Evolutionary conservation across 768 basidiomycete genomes (phyloP), one percentile per base, ranked within the genome.

Genomic region (Lentinula edodes): DNA sequence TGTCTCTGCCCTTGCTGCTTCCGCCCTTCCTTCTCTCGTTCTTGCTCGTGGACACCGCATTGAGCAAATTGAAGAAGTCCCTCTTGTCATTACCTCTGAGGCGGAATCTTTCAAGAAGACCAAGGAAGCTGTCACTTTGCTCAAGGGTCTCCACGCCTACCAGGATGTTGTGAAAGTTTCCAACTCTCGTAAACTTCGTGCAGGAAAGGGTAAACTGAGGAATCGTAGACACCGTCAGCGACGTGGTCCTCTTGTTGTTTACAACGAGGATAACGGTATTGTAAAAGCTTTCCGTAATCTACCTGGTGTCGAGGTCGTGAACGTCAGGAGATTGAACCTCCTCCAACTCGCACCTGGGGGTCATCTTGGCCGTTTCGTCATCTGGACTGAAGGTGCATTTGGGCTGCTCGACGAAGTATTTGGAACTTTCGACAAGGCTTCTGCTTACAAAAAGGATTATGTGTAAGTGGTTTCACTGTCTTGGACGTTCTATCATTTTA

Each of bases 321-420:
- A 92, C 74, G 97, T 99, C 68, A 85, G 88, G 75, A 79, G 91
- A 56, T 81, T 99, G 69, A 99, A 99, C 81, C 86, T 99, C 70
- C 93, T 99, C 74, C 95, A 98, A 79, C 93, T 99, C 74, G 97
- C 97, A 15, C 97, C 97, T 53, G 97, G 97, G 87, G 97, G 97
- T 66, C 97, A 99, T 74, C 88, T 99, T 63, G 97, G 97, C 64
- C 93, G 97, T 65, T 99, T 99, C 81, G 83, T 98, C 74, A 96
- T 99, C 83, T 99, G 97, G 97, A 98, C 97, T 64, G 91, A 96
- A 80, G 83, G 83, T 69, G 97, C 97, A 32, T 97, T 98, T 74
- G 83, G 78, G 58, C 86, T 91, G 66, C 91, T 99, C 61, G 97
- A 98, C 74, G 89, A 93, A 67, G 87, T 98, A 65, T 99, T 90